These are phyloP conservation scores for Ophiosphaerella narmari DNA, from an alignment of 2,329 filamentous ascomycete genomes.

Conservation along the genomic window DNA sequence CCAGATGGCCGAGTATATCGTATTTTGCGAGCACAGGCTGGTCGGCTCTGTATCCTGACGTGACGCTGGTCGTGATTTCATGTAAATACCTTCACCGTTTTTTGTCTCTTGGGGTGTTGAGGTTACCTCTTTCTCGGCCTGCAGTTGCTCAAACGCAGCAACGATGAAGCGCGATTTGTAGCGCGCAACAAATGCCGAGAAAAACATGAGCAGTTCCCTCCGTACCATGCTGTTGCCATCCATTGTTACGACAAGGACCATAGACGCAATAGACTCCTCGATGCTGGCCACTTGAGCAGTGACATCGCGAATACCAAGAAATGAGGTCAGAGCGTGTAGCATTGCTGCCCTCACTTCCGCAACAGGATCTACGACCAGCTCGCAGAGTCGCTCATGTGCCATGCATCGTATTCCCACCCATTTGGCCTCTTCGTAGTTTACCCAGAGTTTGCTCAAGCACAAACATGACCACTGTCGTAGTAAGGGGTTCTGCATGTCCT, in stretches of 20 bases:
- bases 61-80: constrained; percentile 31
- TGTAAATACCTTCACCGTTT: constrained; percentile 34
- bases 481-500: constrained; percentile 84
- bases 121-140: constrained; percentile 67
- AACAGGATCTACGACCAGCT: constrained; percentile 80
- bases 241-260: constrained; percentile 86
- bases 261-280: constrained; percentile 88
- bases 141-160: constrained; percentile 85
- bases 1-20: constrained; percentile 92
- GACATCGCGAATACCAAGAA: constrained; percentile 89
- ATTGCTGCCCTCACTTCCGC: constrained; percentile 93
- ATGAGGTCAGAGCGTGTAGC: constrained; percentile 90
- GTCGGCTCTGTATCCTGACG: constrained; percentile 3
- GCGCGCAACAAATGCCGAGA: constrained; percentile 86
- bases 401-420: constrained; percentile 92
- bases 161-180: constrained; percentile 94
- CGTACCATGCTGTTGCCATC: constrained; percentile 94
- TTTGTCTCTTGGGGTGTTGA: constrained; percentile 26
- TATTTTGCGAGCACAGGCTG: constrained; percentile 69
- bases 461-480: constrained; percentile 94
- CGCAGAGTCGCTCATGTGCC: constrained; percentile 79
- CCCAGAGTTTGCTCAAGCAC: constrained; percentile 93
- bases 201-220: constrained; percentile 89
- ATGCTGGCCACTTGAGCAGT: constrained; percentile 89
- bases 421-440: constrained; percentile 87